These are phyloP conservation scores for Rhododendron henanense DNA, from an alignment of 148 eudicot genomes.

Conservation along the genomic window DNA sequence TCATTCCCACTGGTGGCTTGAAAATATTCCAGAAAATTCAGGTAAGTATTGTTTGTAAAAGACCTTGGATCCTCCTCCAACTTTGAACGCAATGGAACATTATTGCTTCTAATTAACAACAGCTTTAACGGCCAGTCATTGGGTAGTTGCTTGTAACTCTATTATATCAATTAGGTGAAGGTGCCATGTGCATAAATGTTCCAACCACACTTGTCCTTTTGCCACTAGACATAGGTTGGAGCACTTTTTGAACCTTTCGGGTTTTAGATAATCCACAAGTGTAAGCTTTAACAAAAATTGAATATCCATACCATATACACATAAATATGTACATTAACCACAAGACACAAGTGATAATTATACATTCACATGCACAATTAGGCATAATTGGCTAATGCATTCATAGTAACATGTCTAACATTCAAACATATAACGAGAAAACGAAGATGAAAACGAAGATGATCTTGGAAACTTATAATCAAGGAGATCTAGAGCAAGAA, in stretches of 20 bases:
- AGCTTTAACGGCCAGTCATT: not conserved
- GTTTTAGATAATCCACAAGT: not conserved
- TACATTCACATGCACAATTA: not conserved
- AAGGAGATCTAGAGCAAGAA: not conserved
- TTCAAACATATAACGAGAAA: not conserved
- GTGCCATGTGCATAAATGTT: not conserved
- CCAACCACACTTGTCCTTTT: not conserved
- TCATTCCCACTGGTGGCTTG: not conserved
- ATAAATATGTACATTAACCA: not conserved
- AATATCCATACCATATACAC: not conserved
- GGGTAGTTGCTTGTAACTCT: not conserved
- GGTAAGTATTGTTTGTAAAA: not conserved
- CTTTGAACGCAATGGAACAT: not conserved
- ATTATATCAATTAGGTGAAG: not conserved
- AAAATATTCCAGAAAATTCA: not conserved
- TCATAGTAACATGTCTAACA: not conserved
- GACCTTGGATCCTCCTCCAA: not conserved
- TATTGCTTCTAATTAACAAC: not conserved
- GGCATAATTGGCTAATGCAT: too few species aligned
- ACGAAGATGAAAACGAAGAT: not conserved
- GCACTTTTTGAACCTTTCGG: not conserved
- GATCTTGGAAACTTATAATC: not conserved
- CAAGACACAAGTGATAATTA: not conserved
- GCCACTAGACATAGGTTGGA: not conserved
- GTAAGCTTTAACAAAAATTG: not conserved